A percentile compares a stretch with the other conserved stretches of the same genome.
Evolutionary conservation across 345 rosid species (phyloP).

Genomic region (Bretschneidera sinensis): DNA sequence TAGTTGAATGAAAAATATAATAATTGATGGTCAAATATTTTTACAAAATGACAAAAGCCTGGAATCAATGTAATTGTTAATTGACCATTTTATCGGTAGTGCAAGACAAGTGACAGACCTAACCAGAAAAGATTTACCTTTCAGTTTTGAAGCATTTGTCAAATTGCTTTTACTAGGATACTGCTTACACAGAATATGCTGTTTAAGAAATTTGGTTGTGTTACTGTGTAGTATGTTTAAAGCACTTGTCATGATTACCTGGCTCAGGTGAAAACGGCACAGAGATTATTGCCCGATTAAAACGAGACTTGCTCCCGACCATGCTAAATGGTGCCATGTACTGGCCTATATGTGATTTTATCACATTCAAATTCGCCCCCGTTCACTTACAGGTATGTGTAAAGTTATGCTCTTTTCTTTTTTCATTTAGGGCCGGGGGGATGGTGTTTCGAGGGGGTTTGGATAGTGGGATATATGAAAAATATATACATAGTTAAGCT

Average conservation of each 20-base stretch:
- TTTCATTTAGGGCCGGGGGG: too few relatives aligned
- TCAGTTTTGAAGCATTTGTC: background rate
- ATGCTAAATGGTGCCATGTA: slow-evolving; percentile 66
- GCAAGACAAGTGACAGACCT: too few relatives aligned
- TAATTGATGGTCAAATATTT: background rate
- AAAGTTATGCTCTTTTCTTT: background rate
- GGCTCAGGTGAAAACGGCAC: slow-evolving; percentile 57
- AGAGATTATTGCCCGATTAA: slow-evolving; percentile 64
- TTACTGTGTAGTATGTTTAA: slow-evolving; percentile 3
- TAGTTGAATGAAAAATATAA: background rate
- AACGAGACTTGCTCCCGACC: slow-evolving; percentile 72
- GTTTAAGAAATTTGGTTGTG: background rate
- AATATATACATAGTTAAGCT: too few relatives aligned
- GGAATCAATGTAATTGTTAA: background rate
- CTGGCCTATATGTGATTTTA: slow-evolving; percentile 90
- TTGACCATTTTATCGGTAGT: too few relatives aligned
- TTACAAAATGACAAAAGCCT: background rate
- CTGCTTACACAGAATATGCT: background rate
- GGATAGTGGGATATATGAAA: too few relatives aligned
- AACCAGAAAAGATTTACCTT: too few relatives aligned
- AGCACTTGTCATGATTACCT: slow-evolving; percentile 13
- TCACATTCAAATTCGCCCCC: slow-evolving; percentile 73
- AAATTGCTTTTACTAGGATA: background rate
- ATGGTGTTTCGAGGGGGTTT: too few relatives aligned
- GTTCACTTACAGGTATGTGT: slow-evolving; percentile 86